Conservation (phyloP, 352 stramenopile genomes). For the Aphanomyces astaci region DNA sequence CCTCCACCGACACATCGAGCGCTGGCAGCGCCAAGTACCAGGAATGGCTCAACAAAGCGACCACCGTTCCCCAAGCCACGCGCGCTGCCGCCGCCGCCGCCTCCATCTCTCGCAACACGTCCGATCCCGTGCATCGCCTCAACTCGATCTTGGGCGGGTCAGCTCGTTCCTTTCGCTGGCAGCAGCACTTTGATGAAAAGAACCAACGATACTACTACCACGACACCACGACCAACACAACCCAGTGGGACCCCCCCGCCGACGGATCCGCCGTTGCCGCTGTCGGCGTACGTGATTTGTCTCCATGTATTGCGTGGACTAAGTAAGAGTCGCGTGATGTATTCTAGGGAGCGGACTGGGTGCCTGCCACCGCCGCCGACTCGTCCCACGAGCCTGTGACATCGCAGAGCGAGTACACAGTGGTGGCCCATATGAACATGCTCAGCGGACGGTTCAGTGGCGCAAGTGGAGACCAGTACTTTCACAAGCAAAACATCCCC, state of each 20-base stretch:
- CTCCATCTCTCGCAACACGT: slow-evolving; percentile 48
- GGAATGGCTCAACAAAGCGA: slow-evolving; percentile 41
- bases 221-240: slow-evolving; percentile 65
- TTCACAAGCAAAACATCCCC: slow-evolving; percentile 46
- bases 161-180: slow-evolving; percentile 50
- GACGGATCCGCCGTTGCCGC: slow-evolving; percentile 50
- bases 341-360: slow-evolving; percentile 62
- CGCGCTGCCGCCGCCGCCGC: slow-evolving; percentile 24
- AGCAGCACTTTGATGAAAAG: slow-evolving; percentile 77
- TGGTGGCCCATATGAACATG: slow-evolving; percentile 64
- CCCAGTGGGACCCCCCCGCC: slow-evolving; percentile 62
- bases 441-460: slow-evolving; percentile 40
- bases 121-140: slow-evolving; percentile 56
- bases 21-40: slow-evolving; percentile 44
- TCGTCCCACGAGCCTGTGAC: slow-evolving; percentile 36
- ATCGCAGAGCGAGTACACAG: slow-evolving; percentile 40
- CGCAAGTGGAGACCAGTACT: slow-evolving; percentile 57
- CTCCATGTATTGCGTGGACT: neutral
- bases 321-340: no score
- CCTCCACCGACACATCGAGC: neutral
- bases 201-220: slow-evolving; percentile 80
- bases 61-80: neutral
- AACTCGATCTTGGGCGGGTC: slow-evolving; percentile 59
- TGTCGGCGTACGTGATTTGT: slow-evolving; percentile 41
- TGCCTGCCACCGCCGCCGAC: slow-evolving; percentile 34